These are phyloP conservation scores for Hibiscus trionum DNA, from an alignment of 345 rosid genomes.

Conservation along the genomic window DNA sequence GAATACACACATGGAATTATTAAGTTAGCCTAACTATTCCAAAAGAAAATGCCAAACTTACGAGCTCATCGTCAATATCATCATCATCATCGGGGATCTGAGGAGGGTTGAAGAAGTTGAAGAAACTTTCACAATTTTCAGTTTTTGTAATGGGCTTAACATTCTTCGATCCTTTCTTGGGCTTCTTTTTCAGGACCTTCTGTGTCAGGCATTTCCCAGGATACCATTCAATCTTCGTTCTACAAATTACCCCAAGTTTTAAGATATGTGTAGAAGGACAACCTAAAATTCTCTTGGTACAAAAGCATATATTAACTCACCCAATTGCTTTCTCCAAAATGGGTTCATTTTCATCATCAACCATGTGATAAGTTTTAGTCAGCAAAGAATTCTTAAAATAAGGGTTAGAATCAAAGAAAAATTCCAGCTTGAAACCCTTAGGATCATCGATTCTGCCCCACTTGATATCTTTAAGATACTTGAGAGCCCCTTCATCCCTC, in stretches of 20 bases:
- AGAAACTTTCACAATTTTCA: slow-evolving; percentile 88
- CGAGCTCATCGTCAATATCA: slow-evolving; percentile 79
- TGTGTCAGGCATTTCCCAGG: slow-evolving; percentile 90
- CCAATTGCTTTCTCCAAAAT: slow-evolving; percentile 65
- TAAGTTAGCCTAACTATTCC: neutral
- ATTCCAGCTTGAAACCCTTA: slow-evolving; percentile 95
- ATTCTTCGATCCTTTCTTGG: slow-evolving; percentile 85
- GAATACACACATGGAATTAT: neutral
- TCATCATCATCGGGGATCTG: slow-evolving; percentile 88
- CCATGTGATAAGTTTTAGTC: slow-evolving; percentile 4
- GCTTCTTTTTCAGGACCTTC: slow-evolving; percentile 90
- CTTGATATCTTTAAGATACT: slow-evolving; percentile 78
- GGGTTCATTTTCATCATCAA: slow-evolving; percentile 31
- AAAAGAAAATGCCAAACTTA: slow-evolving; percentile 24
- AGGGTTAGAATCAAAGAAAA: slow-evolving; percentile 76
- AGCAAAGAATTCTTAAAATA: slow-evolving; percentile 51
- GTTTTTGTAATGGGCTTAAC: slow-evolving; percentile 79
- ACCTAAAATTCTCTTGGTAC: neutral
- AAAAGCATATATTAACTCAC: neutral
- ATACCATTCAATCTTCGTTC: slow-evolving; percentile 94
- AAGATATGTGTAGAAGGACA: neutral
- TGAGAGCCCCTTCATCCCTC: slow-evolving; percentile 91
- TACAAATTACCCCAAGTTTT: slow-evolving; percentile 5
- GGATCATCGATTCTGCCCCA: slow-evolving; percentile 76
- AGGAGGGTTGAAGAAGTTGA: slow-evolving; percentile 91